Conservation (phyloP, 129 eudicot species). For the Deinandra increscens region DNA sequence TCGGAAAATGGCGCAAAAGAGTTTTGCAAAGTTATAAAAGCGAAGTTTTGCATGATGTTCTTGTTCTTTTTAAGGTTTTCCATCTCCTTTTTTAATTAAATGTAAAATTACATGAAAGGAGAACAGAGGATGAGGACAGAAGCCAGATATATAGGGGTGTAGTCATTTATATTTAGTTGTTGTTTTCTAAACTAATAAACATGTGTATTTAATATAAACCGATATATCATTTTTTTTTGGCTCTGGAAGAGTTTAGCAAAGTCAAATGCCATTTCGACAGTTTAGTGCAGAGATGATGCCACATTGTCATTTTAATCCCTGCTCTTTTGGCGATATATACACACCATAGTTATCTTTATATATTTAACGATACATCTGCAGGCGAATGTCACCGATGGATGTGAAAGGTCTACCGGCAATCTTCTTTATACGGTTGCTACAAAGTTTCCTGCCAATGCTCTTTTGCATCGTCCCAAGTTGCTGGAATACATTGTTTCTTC, state of each 20-base stretch:
- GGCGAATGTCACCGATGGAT: conserved; percentile 80
- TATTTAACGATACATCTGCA: conserved; percentile 14
- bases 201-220: no score
- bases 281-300: not conserved
- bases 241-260: not conserved
- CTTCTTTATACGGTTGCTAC: conserved; percentile 84
- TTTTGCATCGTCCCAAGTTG: conserved; percentile 68
- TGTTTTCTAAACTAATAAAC: no score
- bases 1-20: no score
- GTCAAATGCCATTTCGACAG: not conserved
- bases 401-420: conserved; percentile 75
- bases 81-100: no score
- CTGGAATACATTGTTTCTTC: conserved; percentile 62
- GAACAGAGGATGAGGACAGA: no score
- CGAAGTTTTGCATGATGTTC: no score
- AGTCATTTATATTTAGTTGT: no score
- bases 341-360: not conserved
- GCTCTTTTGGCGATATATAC: not conserved
- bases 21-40: no score
- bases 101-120: no score
- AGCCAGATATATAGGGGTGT: no score
- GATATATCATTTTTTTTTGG: not conserved
- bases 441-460: conserved; percentile 82
- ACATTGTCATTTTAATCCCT: not conserved
- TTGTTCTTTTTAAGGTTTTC: no score